Base-by-base conservation (phyloP, 2,329 filamentous ascomycete genomes). In the Alternaria angustiovoidea region DNA sequence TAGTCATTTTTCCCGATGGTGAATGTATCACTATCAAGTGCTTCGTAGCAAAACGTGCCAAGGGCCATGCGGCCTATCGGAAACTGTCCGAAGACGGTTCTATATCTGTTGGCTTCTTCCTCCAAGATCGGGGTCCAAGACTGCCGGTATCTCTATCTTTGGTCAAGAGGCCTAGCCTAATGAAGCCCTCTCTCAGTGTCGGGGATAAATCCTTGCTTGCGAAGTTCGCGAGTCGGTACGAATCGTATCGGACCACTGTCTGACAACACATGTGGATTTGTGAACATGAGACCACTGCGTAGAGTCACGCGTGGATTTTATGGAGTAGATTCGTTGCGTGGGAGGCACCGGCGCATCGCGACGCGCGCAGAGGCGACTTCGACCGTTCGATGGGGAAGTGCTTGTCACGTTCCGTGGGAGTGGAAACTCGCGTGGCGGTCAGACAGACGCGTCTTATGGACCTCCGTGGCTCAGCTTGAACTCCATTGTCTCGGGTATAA, bases 31-130 rank as follows among this genome's bases (percentile, higher is more conserved):
- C 24, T 26, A 26, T 7, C 63, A 64, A 60, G 66, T 76, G 65
- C 71, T 66, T 72, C 47, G 53, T 48, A 73, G 69, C 65, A 75
- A 74, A 68, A 67, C 32, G 28, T 71, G 73, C 73, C 74, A 75
- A 46, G 74, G 72, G 65, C 70, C 65, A 65, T 68, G 38, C 62
- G 66, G 69, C 62, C 73, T 76, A 49, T 75, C 72, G 44, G 68
- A 68, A 67, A 60, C 43, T 34, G 46, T 64, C 57, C 36, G 32
- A 67, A 52, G 55, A 58, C 63, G 51, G 49, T 61, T 68, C 67
- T 59, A 75, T 71, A 58, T 72, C 74, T 69, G 72, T 72, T 73
- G 75, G 70, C 75, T 73, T 75, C 72, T 77, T 72, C 59, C 71
- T 65, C 63, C 60, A 24, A 58, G 48, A 42, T 69, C 14, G 63